phyloP scores from a whole-genome alignment of 176 grass and related monocot genomes.

The Canna indica region DNA sequence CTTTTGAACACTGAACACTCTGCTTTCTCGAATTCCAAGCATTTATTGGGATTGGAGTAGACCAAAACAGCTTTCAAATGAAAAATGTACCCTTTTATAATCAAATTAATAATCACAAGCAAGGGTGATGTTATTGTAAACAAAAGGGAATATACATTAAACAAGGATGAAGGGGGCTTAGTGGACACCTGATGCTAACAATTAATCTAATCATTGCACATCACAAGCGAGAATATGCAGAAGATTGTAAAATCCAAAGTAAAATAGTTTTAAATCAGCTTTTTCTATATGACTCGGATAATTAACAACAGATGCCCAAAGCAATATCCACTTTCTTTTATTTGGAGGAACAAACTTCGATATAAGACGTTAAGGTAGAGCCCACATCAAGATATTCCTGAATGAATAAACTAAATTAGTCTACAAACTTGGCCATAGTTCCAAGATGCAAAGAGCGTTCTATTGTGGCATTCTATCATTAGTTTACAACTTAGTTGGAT shows the following conservation, averaged over 20 bases:
- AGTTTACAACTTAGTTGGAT: background rate
- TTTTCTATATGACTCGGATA: background rate
- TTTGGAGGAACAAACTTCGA: background rate
- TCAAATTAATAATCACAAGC: background rate
- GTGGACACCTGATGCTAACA: too few relatives aligned
- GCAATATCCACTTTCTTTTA: background rate
- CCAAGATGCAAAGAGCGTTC: background rate
- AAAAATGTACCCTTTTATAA: background rate
- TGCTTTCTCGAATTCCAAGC: constrained; percentile 8
- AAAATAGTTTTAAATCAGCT: too few relatives aligned
- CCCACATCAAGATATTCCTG: background rate
- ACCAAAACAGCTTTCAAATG: background rate
- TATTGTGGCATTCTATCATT: background rate
- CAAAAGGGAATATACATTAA: background rate
- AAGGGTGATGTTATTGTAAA: background rate
- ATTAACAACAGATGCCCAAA: background rate
- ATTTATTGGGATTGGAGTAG: constrained; percentile 14
- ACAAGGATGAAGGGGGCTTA: background rate
- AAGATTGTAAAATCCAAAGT: too few relatives aligned
- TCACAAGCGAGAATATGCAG: too few relatives aligned
- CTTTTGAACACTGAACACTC: background rate
- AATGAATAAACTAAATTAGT: background rate
- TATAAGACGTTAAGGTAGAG: background rate
- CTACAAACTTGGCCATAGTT: background rate
- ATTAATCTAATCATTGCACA: too few relatives aligned